Percentiles rank a stretch among this genome's conserved stretches.
Conservation (phyloP, 768 basidiomycete genomes). For the Collybia sordida region DNA sequence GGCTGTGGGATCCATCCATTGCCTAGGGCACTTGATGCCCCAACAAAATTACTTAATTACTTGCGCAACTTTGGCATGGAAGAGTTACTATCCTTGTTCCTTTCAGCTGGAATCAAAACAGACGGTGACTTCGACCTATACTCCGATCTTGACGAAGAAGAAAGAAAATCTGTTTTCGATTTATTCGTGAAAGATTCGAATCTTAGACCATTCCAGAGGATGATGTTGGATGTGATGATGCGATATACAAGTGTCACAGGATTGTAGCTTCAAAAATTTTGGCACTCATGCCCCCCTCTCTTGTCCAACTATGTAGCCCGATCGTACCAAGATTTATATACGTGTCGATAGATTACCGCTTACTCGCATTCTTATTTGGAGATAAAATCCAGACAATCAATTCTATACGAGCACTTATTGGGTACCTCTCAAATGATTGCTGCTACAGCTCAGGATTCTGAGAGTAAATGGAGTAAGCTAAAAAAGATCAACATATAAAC, state of each 20-base stretch:
- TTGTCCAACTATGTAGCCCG: background rate
- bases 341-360: background rate
- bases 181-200: background rate
- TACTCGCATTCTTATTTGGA: too few species aligned
- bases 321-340: background rate
- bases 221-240: conserved; percentile 10
- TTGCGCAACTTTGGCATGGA: conserved; percentile 17
- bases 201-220: conserved; percentile 10
- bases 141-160: conserved; percentile 3
- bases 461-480: conserved; percentile 9
- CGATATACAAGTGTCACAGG: background rate
- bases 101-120: conserved; percentile 19
- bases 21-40: conserved; percentile 6
- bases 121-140: conserved; percentile 18
- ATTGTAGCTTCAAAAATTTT: too few species aligned
- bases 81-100: conserved; percentile 26
- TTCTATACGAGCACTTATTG: conserved; percentile 16
- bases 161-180: conserved; percentile 2
- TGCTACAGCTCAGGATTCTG: conserved; percentile 15
- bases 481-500: conserved; percentile 6
- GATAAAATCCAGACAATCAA: conserved; percentile 4
- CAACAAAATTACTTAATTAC: conserved; percentile 13
- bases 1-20: conserved; percentile 19
- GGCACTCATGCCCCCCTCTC: background rate
- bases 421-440: conserved; percentile 11